Base-by-base conservation (phyloP, 1,284 basidiomycete genomes). In the Tylopilus sp. region DNA sequence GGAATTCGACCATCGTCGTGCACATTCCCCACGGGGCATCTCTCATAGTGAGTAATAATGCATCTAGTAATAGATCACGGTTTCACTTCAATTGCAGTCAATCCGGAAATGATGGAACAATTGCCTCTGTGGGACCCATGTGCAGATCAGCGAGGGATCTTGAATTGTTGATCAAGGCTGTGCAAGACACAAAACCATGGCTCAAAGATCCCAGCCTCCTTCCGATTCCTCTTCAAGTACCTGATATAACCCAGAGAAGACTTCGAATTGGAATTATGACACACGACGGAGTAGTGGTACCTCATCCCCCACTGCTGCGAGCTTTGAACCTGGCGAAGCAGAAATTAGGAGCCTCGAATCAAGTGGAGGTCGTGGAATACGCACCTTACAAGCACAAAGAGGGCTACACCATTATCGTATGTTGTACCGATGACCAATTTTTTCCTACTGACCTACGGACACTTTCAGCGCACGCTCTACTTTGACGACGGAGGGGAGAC, bases 1-100 rank as follows among this genome's bases (percentile, higher is more conserved):
- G 83, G 84, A 12, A 73, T 85, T 60, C 83, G 86, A 53, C 86
- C 86, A 0, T 82, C 81, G 7, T 83, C 77, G 66, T 77, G 81
- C 54, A 81, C 84, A 4, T 79, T 87, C 57, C 82, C 86, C 5
- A 51, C 57, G 18, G 38, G 51, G 18, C 1, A 38, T 7, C 16
- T 76, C 13, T 61, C 56, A 63, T 15, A 64, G 76, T 75, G 61
- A 73, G 76, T 67, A 19, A 82, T 80, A 33, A 13, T 65, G n/a
- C 65, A 81, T 49, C 39, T 79, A 8, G 71, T 80, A 0, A 66
- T 74, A n/a, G 77, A 80, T 16, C 72, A 72, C 7, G 15, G 39
- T 22, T 44, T 24, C 36, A 66, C 19, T 7, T 49, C 22, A 24
- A 19, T 24, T 58, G 12, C 29, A 78, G 86, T 60, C 74, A 80